Evolutionary conservation across 345 rosid genomes (phyloP).

Genomic region (Populus pruinosa): DNA sequence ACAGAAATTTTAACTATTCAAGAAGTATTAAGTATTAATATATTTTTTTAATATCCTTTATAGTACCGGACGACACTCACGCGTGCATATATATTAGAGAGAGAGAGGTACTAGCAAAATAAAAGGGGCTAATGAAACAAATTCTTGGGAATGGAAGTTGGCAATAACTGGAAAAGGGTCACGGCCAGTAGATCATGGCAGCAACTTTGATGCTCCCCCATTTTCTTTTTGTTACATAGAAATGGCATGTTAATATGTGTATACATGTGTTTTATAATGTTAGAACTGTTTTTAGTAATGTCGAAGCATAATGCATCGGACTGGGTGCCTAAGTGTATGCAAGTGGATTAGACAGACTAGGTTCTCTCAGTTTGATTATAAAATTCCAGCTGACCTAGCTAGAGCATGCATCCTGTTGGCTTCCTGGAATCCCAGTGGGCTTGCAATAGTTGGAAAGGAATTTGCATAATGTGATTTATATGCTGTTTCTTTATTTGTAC

Average conservation of each 20-base stretch:
- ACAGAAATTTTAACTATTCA: too few relatives aligned
- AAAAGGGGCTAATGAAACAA: not conserved
- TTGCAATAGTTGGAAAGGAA: not conserved
- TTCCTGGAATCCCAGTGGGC: conserved; percentile 7
- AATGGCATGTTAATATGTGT: not conserved
- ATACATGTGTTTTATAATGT: not conserved
- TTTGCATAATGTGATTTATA: not conserved
- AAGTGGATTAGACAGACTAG: conserved; percentile 15
- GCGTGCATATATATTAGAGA: too few relatives aligned
- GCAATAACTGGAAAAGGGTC: not conserved
- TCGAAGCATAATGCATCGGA: conserved; percentile 29
- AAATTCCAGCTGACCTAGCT: conserved; percentile 5
- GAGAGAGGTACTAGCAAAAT: not conserved
- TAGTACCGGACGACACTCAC: too few relatives aligned
- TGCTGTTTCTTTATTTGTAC: not conserved
- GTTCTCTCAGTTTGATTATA: conserved; percentile 1
- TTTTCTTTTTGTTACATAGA: not conserved
- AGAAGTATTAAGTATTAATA: too few relatives aligned
- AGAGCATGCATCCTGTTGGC: not conserved
- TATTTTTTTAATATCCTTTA: too few relatives aligned
- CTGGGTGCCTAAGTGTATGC: conserved; percentile 4
- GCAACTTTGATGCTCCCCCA: not conserved
- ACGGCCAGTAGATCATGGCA: not conserved
- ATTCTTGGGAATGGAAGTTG: not conserved
- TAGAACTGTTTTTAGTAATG: not conserved